Evolutionary conservation across 139 green algal genomes (phyloP).

Genomic region (Closterium sp.): DNA sequence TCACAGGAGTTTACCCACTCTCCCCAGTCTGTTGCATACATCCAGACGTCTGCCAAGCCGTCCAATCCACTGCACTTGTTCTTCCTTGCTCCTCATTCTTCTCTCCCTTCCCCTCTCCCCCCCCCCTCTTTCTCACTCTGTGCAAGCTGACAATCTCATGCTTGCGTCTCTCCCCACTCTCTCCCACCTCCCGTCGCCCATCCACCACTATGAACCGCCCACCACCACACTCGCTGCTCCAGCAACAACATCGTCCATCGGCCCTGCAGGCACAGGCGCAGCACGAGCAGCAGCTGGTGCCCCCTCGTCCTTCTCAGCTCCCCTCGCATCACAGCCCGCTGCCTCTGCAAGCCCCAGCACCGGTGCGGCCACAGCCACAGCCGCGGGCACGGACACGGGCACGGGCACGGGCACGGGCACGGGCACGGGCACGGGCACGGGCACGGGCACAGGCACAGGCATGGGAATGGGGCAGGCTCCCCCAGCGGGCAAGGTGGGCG

Average conservation of each 20-base stretch:
- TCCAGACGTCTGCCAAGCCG: too few species aligned
- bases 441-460: too few species aligned
- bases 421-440: neutral
- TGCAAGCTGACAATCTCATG: neutral
- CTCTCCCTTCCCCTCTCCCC: too few species aligned
- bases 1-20: too few species aligned
- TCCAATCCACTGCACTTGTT: neutral
- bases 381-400: neutral
- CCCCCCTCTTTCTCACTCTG: neutral
- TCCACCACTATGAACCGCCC: too few species aligned
- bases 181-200: too few species aligned
- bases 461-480: neutral
- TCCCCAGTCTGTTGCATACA: too few species aligned
- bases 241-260: neutral
- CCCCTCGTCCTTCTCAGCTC: neutral
- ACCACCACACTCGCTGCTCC: neutral
- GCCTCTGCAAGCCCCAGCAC: neutral
- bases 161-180: too few species aligned
- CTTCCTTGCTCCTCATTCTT: neutral
- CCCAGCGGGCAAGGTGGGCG: constrained; percentile 30
- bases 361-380: neutral
- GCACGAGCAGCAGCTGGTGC: neutral
- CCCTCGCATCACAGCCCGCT: neutral
- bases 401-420: neutral
- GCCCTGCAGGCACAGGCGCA: neutral